Evolutionary conservation across 345 rosid species (phyloP).

Genomic region (Heritiera fomes): DNA sequence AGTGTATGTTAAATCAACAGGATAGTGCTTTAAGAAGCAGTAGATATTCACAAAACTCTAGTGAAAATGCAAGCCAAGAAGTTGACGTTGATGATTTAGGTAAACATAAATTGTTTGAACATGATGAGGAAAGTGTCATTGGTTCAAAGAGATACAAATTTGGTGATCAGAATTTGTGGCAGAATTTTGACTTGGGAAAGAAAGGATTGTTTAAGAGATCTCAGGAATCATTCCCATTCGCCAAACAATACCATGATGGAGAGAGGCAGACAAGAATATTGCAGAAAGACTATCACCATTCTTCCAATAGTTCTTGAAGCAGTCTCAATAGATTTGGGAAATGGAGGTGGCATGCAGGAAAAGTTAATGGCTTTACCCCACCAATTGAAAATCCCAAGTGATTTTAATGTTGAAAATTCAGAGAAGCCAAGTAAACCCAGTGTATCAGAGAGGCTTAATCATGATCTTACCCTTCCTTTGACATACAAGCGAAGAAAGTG

Average conservation of each 20-base stretch:
- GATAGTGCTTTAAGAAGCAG: slow-evolving; percentile 28
- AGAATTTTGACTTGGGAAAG: slow-evolving; percentile 34
- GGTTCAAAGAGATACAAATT: slow-evolving; percentile 32
- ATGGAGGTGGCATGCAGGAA: slow-evolving; percentile 27
- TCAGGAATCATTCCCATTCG: slow-evolving; percentile 32
- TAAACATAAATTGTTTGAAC: slow-evolving; percentile 31
- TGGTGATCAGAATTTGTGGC: slow-evolving; percentile 32
- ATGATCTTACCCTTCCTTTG: slow-evolving; percentile 41
- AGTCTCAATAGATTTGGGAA: slow-evolving; percentile 28
- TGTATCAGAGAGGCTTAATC: slow-evolving; percentile 34
- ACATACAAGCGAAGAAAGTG: slow-evolving; percentile 64
- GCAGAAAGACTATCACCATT: slow-evolving; percentile 27
- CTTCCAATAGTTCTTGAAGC: slow-evolving; percentile 29
- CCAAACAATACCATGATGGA: slow-evolving; percentile 25
- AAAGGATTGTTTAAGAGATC: slow-evolving; percentile 29
- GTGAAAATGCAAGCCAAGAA: slow-evolving; percentile 29
- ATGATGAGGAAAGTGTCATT: slow-evolving; percentile 25
- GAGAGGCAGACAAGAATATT: slow-evolving; percentile 26
- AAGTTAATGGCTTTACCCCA: slow-evolving; percentile 24
- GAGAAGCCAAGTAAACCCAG: slow-evolving; percentile 30
- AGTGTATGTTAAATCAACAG: slow-evolving; percentile 40
- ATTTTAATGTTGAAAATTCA: slow-evolving; percentile 29
- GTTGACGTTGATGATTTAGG: slow-evolving; percentile 29
- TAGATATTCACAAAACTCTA: slow-evolving; percentile 34
- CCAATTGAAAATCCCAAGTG: slow-evolving; percentile 32